Conservation (phyloP, 345 rosid genomes). For the Bruguiera gymnorhiza region DNA sequence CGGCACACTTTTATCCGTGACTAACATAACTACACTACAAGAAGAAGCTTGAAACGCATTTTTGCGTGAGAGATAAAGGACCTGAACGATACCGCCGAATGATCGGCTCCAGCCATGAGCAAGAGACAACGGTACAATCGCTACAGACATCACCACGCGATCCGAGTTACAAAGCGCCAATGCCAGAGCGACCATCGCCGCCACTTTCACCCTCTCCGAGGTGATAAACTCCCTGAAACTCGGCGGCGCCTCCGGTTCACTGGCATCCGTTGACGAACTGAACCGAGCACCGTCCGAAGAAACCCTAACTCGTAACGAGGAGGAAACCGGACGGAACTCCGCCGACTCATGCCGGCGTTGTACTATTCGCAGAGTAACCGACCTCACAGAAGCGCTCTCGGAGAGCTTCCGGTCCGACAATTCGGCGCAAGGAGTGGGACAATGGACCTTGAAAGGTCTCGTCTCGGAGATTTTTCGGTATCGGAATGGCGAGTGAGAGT, state of each 20-base stretch:
- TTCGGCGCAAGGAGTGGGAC: slow-evolving; percentile 12
- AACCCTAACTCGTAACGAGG: slow-evolving; percentile 36
- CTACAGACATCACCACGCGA: slow-evolving; percentile 94
- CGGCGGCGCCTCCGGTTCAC: slow-evolving; percentile 35
- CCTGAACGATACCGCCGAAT: slow-evolving; percentile 98
- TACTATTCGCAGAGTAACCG: slow-evolving; percentile 4
- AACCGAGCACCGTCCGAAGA: slow-evolving; percentile 46
- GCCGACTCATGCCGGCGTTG: slow-evolving; percentile 17
- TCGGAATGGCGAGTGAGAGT: background rate
- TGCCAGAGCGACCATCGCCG: slow-evolving; percentile 84
- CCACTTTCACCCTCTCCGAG: slow-evolving; percentile 91
- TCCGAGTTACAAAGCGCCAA: slow-evolving; percentile 88
- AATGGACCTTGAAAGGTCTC: slow-evolving; percentile 5
- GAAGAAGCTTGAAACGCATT: background rate
- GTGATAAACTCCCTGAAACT: slow-evolving; percentile 74
- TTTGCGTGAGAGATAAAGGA: slow-evolving; percentile 10
- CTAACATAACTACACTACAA: background rate
- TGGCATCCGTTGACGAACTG: slow-evolving; percentile 28
- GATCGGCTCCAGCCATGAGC: slow-evolving; percentile 94
- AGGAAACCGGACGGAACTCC: slow-evolving; percentile 13
- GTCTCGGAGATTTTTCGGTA: background rate
- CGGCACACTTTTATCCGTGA: background rate
- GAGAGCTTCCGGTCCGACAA: slow-evolving; percentile 6
- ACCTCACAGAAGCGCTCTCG: slow-evolving; percentile 7
- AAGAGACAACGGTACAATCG: slow-evolving; percentile 78